Percentiles rank a stretch among this genome's conserved stretches.
These are phyloP conservation scores for Aspergillus carbonarius DNA, from an alignment of 2,329 filamentous ascomycete species.

Conservation along the genomic window DNA sequence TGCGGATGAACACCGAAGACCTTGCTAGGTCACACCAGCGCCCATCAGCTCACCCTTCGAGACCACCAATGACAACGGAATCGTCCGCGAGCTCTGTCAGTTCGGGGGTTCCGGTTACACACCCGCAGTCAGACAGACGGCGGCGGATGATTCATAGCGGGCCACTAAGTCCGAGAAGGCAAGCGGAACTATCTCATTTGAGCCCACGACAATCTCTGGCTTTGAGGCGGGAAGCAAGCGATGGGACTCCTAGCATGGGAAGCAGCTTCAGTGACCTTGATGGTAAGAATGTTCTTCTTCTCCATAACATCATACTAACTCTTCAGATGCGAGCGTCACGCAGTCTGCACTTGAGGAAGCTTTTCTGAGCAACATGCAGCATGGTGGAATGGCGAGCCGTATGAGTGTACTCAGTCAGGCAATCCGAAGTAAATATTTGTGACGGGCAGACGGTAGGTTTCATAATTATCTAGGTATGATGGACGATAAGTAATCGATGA, in stretches of 20 bases:
- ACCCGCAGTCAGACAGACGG: constrained; percentile 21
- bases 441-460: neutral
- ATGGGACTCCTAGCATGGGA: constrained; percentile 62
- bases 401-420: constrained; percentile 56
- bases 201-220: constrained; percentile 45
- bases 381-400: constrained; percentile 50
- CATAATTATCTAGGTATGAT: neutral
- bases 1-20: constrained; percentile 38
- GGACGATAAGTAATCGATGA: no score
- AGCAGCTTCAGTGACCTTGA: constrained; percentile 67
- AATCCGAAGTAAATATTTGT: constrained; percentile 52
- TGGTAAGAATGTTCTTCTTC: constrained; percentile 39
- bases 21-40: constrained; percentile 28
- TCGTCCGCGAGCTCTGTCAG: constrained; percentile 41
- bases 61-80: constrained; percentile 23
- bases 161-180: constrained; percentile 46
- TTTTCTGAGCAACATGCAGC: constrained; percentile 62
- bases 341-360: constrained; percentile 66
- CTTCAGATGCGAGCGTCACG: constrained; percentile 60
- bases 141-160: constrained; percentile 15
- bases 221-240: constrained; percentile 48
- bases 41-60: constrained; percentile 25
- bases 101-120: constrained; percentile 33
- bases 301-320: neutral
- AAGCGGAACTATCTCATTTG: constrained; percentile 49